phyloP scores from a whole-genome alignment of 257 asterid genomes.

The Linderniella brevidens region DNA sequence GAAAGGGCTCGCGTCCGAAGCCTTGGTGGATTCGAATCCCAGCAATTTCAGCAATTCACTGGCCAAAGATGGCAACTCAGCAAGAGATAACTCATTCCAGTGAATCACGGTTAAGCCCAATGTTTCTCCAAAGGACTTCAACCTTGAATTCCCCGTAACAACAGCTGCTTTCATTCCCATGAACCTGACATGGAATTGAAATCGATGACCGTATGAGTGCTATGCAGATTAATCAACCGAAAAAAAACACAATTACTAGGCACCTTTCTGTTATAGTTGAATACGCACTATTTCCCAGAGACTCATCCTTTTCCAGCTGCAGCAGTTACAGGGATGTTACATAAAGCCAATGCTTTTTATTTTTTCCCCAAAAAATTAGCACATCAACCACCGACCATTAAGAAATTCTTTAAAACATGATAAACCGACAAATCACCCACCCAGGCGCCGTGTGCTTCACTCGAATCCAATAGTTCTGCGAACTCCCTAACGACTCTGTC shows the following conservation, averaged over 20 bases:
- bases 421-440: slow-evolving; percentile 11
- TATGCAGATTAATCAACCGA: too few relatives aligned
- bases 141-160: slow-evolving; percentile 19
- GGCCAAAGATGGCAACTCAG: slow-evolving; percentile 15
- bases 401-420: not conserved
- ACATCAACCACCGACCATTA: too few relatives aligned
- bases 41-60: slow-evolving; percentile 43
- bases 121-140: slow-evolving; percentile 38
- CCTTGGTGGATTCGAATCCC: slow-evolving; percentile 61
- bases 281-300: slow-evolving; percentile 14
- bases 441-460: slow-evolving; percentile 27
- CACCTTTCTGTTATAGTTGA: slow-evolving; percentile 56
- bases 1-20: slow-evolving; percentile 25
- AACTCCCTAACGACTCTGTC: slow-evolving; percentile 51
- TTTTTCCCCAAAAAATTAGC: too few relatives aligned
- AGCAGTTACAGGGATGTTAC: not conserved
- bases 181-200: slow-evolving; percentile 28
- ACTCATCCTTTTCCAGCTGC: not conserved
- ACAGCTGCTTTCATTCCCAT: slow-evolving; percentile 65
- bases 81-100: slow-evolving; percentile 17
- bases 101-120: slow-evolving; percentile 33
- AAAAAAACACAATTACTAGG: not conserved
- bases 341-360: too few relatives aligned
- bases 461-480: slow-evolving; percentile 57
- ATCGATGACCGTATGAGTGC: not conserved